Base-by-base conservation (phyloP, 345 rosid genomes). In the Euphorbia pulcherrima region DNA sequence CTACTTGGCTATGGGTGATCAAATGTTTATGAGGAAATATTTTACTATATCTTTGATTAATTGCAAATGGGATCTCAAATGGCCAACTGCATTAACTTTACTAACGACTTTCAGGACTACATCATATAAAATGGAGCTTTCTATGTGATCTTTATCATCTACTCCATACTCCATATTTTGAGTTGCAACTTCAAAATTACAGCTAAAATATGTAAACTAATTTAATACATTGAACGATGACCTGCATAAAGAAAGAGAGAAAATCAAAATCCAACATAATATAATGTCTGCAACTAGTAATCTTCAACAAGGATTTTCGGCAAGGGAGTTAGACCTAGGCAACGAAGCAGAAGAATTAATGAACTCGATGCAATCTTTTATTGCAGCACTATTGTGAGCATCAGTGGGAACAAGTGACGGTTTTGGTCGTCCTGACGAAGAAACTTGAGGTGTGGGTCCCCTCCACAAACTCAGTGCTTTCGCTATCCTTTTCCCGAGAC, bases 311-410 rank as follows among this genome's bases (percentile, higher is more conserved):
- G 82, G 28, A 63, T 67, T 39, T 24, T 54, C 57, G 65, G 81
- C 23, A 40, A 70, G 68, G 61, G 91, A 82, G 52, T 63, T 82
- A 30, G 90, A 86, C 75, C 86, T 79, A 2, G 84, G 76, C 59
- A 84, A 68, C 3, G 87, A 75, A 48, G 60, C 28, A 56, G 90
- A 58, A 0, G 95, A 84, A 77, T 92, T 85, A 48, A 92, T 88
- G 80, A 89, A 92, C 70, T 88, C 78, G 51, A 92, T 92, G 79
- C 98, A 92, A 69, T 88, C 96, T 37, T 90, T 83, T 30, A 92
- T 87, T 6, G 92, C 89, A 64, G 87, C 86, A 66, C 72, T 80
- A 75, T 88, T 84, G n/a, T 80, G 80, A 26, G 82, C 65, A 74
- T 92, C 95, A 24, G 79, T 55, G 27, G 85, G 68, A 44, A 83